A percentile compares a stretch with the other conserved stretches of the same genome.
phyloP scores from a whole-genome alignment of 352 stramenopile genomes.

The Globisporangium nodosum region DNA sequence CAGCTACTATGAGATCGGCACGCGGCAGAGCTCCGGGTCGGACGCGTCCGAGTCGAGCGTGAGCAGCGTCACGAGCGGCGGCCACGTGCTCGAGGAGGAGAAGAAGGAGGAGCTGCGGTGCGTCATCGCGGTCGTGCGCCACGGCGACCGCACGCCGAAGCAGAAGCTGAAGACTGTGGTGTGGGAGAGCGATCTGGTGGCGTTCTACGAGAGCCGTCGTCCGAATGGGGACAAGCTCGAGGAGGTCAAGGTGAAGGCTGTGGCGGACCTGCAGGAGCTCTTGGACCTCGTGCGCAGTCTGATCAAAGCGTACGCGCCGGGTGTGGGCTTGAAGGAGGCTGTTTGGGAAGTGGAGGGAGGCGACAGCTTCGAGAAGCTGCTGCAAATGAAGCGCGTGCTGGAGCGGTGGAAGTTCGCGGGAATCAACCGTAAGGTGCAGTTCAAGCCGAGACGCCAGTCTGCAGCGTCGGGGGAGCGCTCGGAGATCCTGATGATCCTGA shows the following conservation, averaged over 20 bases:
- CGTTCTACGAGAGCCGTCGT: slow-evolving; percentile 69
- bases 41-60: slow-evolving; percentile 70
- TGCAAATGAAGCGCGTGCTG: slow-evolving; percentile 96
- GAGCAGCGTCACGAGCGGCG: slow-evolving; percentile 43
- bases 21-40: slow-evolving; percentile 53
- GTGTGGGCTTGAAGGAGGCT: slow-evolving; percentile 72
- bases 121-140: slow-evolving; percentile 97
- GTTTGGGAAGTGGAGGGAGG: slow-evolving; percentile 83
- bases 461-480: slow-evolving; percentile 50
- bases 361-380: slow-evolving; percentile 90
- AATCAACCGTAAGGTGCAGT: slow-evolving; percentile 97
- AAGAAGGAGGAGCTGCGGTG: slow-evolving; percentile 96
- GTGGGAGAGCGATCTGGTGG: slow-evolving; percentile 80
- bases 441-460: slow-evolving; percentile 68
- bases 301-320: slow-evolving; percentile 78
- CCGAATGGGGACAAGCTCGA: slow-evolving; percentile 67
- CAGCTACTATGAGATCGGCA: slow-evolving; percentile 20
- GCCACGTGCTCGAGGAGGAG: slow-evolving; percentile 45
- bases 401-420: slow-evolving; percentile 95
- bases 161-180: slow-evolving; percentile 98
- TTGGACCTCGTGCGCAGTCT: slow-evolving; percentile 73
- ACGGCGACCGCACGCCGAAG: slow-evolving; percentile 99
- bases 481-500: slow-evolving; percentile 98
- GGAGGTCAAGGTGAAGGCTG: slow-evolving; percentile 83
- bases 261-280: slow-evolving; percentile 74